Percentiles rank a stretch among this genome's conserved stretches.
Conservation (phyloP, 768 basidiomycete genomes). For the Rhodotorula paludigena region DNA sequence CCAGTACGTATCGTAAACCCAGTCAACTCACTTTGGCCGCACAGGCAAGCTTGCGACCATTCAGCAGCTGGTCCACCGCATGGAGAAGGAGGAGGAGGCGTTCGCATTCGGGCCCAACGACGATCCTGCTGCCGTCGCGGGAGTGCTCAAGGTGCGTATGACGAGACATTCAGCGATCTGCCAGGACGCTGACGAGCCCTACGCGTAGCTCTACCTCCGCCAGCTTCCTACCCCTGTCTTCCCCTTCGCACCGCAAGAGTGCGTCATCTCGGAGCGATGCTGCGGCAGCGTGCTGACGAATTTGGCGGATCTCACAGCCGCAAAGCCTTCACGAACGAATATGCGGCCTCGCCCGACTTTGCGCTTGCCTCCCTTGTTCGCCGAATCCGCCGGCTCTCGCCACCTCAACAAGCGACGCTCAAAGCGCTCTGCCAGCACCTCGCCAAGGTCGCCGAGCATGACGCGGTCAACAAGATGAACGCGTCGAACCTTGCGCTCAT, state of each 20-base stretch:
- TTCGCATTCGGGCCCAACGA: conserved; percentile 39
- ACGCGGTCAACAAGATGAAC: conserved; percentile 40
- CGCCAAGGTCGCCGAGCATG: conserved; percentile 28
- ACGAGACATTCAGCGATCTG: background rate
- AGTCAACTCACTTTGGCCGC: background rate
- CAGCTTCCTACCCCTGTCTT: conserved; percentile 42
- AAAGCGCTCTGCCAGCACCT: conserved; percentile 40
- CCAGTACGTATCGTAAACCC: background rate
- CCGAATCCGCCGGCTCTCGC: conserved; percentile 35
- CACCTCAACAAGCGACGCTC: conserved; percentile 40
- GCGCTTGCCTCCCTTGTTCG: conserved; percentile 16
- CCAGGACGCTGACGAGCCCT: background rate
- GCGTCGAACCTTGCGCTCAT: conserved; percentile 36
- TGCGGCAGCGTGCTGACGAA: background rate
- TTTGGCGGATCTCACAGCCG: background rate
- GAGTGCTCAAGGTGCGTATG: conserved; percentile 36
- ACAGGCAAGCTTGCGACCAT: conserved; percentile 29
- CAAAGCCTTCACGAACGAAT: conserved; percentile 14
- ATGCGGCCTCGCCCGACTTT: background rate
- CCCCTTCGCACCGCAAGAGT: conserved; percentile 31
- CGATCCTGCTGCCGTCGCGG: conserved; percentile 37
- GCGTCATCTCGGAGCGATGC: background rate
- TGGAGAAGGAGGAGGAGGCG: conserved; percentile 41
- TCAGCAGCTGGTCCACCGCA: conserved; percentile 36
- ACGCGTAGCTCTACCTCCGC: conserved; percentile 40